These are phyloP conservation scores for Fusarium agapanthi DNA, from an alignment of 2,329 filamentous ascomycete genomes.

Conservation along the genomic window DNA sequence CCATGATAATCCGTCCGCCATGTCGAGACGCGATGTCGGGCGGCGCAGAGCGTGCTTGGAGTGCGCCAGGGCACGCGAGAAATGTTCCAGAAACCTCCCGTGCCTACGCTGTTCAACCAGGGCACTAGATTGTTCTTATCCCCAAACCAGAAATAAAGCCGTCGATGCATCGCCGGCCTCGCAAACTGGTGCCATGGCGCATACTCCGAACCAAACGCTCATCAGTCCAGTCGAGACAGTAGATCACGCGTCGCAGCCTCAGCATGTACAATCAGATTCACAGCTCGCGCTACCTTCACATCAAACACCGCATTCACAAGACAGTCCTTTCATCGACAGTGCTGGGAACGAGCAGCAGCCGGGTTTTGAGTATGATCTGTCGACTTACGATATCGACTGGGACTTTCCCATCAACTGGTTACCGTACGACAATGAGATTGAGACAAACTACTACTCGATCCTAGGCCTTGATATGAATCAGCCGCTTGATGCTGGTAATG, in stretches of 20 bases:
- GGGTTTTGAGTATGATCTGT: slow-evolving; percentile 1
- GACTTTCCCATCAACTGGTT: slow-evolving; percentile 41
- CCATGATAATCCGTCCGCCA: neutral
- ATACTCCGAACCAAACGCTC: neutral
- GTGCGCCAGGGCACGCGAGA: slow-evolving; percentile 27
- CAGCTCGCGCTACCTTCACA: neutral
- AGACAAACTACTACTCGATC: slow-evolving; percentile 36
- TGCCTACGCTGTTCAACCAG: slow-evolving; percentile 18
- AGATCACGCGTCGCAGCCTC: neutral
- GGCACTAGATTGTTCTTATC: slow-evolving; percentile 17
- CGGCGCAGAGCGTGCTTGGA: slow-evolving; percentile 20
- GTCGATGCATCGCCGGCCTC: fast-evolving
- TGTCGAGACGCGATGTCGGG: neutral
- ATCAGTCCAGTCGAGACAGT: neutral
- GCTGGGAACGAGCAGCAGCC: neutral
- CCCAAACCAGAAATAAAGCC: neutral
- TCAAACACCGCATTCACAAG: neutral
- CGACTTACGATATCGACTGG: slow-evolving; percentile 14
- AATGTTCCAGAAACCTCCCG: slow-evolving; percentile 17
- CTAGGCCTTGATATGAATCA: neutral
- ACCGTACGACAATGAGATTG: slow-evolving; percentile 30
- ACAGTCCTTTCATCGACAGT: neutral
- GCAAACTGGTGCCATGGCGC: neutral
- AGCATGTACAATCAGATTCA: neutral
- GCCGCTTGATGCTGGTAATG: neutral